Percentiles rank a stretch among this genome's conserved stretches.
These are phyloP conservation scores for Kokia cookei DNA, from an alignment of 441 rosid species.

Conservation along the genomic window DNA sequence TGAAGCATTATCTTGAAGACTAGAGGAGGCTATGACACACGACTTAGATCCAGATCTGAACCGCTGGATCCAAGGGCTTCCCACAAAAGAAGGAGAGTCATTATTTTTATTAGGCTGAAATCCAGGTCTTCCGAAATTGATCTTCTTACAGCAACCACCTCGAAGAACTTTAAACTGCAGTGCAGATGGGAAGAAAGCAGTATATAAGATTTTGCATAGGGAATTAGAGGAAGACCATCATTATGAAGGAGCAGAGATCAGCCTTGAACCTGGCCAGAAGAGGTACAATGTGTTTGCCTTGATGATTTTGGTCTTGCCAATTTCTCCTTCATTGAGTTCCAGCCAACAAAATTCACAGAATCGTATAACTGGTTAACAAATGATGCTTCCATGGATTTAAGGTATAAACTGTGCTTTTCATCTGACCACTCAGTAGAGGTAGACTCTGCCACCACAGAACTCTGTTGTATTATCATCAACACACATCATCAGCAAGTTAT, in stretches of 20 bases:
- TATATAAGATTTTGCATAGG: not conserved
- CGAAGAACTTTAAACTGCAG: conserved; percentile 38
- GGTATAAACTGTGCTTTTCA: conserved; percentile 50
- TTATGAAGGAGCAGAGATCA: not conserved
- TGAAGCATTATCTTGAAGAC: conserved; percentile 7
- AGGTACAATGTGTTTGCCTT: conserved; percentile 11
- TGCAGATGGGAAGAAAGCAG: conserved; percentile 1
- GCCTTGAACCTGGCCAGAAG: conserved; percentile 37
- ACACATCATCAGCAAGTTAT: conserved; percentile 11
- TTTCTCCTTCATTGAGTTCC: conserved; percentile 12
- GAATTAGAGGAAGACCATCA: not conserved
- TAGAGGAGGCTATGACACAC: conserved; percentile 4
- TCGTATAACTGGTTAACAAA: conserved; percentile 43
- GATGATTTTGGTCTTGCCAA: conserved; percentile 8
- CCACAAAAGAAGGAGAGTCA: conserved; percentile 15
- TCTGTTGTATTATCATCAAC: conserved; percentile 26
- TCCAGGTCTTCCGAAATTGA: conserved; percentile 32
- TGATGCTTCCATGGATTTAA: conserved; percentile 49
- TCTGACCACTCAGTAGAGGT: conserved; percentile 43
- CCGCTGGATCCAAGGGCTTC: conserved; percentile 52
- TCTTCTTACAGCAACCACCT: conserved; percentile 46
- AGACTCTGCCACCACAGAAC: conserved; percentile 19
- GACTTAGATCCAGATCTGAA: conserved; percentile 27
- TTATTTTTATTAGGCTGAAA: conserved; percentile 11
- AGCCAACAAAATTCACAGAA: conserved; percentile 21